Evolutionary conservation across 805 yeast species (phyloP).

Genomic region (Clavispora vitiphila): DNA sequence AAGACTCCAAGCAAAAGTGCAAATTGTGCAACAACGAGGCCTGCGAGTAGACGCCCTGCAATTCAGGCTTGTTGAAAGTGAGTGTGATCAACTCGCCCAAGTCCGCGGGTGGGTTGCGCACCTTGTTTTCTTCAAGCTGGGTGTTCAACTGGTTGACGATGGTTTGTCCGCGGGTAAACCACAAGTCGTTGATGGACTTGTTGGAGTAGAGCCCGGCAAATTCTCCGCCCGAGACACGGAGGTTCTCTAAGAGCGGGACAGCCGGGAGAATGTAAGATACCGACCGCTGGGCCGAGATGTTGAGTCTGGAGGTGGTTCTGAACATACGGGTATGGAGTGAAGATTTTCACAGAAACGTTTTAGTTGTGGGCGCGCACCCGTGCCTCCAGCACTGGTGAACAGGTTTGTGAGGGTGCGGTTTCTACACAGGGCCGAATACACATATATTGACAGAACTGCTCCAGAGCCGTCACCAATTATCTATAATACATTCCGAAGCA

Average conservation of each 20-base stretch:
- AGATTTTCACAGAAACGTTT: neutral
- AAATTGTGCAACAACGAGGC: constrained; percentile 46
- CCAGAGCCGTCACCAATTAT: constrained; percentile 1
- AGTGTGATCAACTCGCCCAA: constrained; percentile 32
- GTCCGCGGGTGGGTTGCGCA: constrained; percentile 23
- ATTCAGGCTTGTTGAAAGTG: constrained; percentile 43
- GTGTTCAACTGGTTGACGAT: constrained; percentile 39
- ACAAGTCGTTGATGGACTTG: constrained; percentile 45
- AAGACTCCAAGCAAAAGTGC: constrained; percentile 44
- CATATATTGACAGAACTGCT: neutral
- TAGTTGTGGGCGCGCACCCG: no score
- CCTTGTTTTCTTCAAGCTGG: constrained; percentile 24
- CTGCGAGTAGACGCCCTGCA: constrained; percentile 38
- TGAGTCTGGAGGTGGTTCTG: neutral
- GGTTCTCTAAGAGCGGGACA: constrained; percentile 25
- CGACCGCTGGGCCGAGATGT: constrained; percentile 7
- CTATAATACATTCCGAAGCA: constrained; percentile 3
- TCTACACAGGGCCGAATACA: neutral
- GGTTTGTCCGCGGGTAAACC: constrained; percentile 41
- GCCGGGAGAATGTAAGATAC: constrained; percentile 33
- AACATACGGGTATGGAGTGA: neutral
- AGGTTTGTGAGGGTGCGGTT: no score
- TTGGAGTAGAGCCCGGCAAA: constrained; percentile 47
- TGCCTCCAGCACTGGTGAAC: neutral
- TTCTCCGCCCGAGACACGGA: constrained; percentile 27